Evolutionary conservation across 305 asterid species (phyloP).

Genomic region (Stenogyne calaminthoides): DNA sequence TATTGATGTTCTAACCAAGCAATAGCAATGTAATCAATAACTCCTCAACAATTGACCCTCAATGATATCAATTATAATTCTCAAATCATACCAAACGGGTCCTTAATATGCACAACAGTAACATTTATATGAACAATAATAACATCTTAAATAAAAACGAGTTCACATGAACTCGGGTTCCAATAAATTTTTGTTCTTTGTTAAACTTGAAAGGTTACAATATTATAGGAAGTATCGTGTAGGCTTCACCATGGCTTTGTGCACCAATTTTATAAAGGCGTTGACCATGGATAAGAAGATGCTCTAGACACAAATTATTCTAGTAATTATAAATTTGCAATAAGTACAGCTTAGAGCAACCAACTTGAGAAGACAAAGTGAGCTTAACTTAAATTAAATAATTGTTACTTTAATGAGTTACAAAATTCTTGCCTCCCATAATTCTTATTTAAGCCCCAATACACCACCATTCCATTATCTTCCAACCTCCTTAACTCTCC

Average conservation of each 20-base stretch:
- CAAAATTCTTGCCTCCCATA: conserved; percentile 46
- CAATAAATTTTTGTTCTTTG: no score
- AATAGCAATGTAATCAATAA: no score
- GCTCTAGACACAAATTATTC: conserved; percentile 45
- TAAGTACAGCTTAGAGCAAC: conserved; percentile 62
- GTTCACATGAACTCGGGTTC: no score
- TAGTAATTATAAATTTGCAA: conserved; percentile 39
- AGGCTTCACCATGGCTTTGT: conserved; percentile 55
- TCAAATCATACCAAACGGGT: no score
- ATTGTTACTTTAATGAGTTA: conserved; percentile 37
- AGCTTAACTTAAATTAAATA: conserved; percentile 22
- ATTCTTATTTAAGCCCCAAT: conserved; percentile 46
- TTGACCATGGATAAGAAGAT: conserved; percentile 57
- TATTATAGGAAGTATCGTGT: conserved; percentile 51
- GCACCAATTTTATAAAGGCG: conserved; percentile 39
- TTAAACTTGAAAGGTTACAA: background rate
- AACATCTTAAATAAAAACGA: no score
- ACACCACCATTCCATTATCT: conserved; percentile 37
- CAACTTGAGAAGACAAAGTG: conserved; percentile 45
- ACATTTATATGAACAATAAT: no score
- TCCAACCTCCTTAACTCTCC: conserved; percentile 19
- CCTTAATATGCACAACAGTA: no score
- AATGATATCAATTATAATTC: no score
- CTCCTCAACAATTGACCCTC: no score
- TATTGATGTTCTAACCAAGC: no score